Conservation (phyloP, 176 grass and related monocot genomes). For the Eragrostis curvula region DNA sequence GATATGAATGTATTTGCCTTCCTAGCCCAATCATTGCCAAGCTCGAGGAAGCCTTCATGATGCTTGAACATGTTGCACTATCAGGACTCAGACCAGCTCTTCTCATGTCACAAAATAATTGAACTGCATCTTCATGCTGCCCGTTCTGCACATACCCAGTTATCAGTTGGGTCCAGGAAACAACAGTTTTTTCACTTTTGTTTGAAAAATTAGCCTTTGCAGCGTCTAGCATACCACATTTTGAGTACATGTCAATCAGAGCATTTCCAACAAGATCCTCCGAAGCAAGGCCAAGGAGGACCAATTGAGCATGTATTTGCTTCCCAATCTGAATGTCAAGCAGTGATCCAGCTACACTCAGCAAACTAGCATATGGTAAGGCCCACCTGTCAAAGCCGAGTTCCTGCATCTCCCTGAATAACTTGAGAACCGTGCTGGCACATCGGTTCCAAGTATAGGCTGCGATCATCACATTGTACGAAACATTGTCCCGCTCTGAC, state of each 20-base stretch:
- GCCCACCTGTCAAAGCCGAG: constrained; percentile 48
- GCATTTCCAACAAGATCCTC: constrained; percentile 67
- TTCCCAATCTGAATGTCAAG: constrained; percentile 65
- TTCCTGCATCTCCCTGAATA: constrained; percentile 69
- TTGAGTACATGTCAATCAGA: constrained; percentile 78
- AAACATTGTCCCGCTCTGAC: constrained; percentile 68
- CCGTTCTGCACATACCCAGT: constrained; percentile 68
- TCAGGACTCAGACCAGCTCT: constrained; percentile 57
- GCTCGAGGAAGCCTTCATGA: constrained; percentile 70
- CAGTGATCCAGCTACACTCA: constrained; percentile 68
- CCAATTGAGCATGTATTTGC: constrained; percentile 78
- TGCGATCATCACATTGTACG: constrained; percentile 82
- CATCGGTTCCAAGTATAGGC: constrained; percentile 60
- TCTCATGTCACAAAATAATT: constrained; percentile 65
- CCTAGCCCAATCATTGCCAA: constrained; percentile 62
- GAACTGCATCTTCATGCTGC: constrained; percentile 53
- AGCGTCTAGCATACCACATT: constrained; percentile 55
- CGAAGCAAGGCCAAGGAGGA: constrained; percentile 50
- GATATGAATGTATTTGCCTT: constrained; percentile 64
- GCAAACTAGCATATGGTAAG: constrained; percentile 78
- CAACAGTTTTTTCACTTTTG: constrained; percentile 45
- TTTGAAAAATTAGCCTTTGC: constrained; percentile 53
- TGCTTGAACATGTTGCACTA: constrained; percentile 64
- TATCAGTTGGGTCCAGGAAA: constrained; percentile 72
- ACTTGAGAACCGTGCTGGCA: constrained; percentile 35